Evolutionary conservation across 2,329 filamentous ascomycete species (phyloP), one percentile per base, ranked within the genome.

Genomic region (Colletotrichum sojae): DNA sequence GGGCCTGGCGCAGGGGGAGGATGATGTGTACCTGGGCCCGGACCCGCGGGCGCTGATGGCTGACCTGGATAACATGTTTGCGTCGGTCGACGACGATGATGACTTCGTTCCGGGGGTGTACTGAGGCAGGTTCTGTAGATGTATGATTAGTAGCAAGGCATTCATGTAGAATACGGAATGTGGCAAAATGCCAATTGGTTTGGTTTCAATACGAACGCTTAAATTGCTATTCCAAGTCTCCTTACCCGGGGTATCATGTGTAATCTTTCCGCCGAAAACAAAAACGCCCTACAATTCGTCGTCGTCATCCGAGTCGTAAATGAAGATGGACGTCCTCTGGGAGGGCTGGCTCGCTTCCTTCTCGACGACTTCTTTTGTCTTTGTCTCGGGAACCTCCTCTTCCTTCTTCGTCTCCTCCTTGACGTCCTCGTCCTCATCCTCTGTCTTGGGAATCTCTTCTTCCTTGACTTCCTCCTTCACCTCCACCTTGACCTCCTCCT

Each of bases 261-360:
- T 25, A 25, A 25, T 25, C 22, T 67, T 67, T 36, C 9, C 31
- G 31, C 62, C 57, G n/a, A n/a, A n/a, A 20, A 54, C 27, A 40
- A 55, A 39, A 66, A 65, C 60, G 55, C 65, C 54, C 77, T 69
- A 81, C 64, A 81, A 74, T 65, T 81, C 79, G 49, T 82, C 80
- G 15, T 81, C 79, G 13, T 81, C 79, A 27, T 81, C 80, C 12
- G 79, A 77, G 31, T 82, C 80, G 5, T 76, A 76, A 6, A 83
- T 74, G 40, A 82, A 83, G 25, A 83, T 79, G 5, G 79, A 78
- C 45, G 54, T 62, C 49, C 53, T 76, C 65, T 22, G 67, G 8
- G 54, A 36, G 16, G 60, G 63, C n/a, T 13, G 0, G 4, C 36
- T 9, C 9, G 16, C 58, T 5, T 18, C 16, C 0, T 48, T n/a